Evolutionary conservation across 257 asterid species (phyloP).

Genomic region (Fraxinus quadrangulata): DNA sequence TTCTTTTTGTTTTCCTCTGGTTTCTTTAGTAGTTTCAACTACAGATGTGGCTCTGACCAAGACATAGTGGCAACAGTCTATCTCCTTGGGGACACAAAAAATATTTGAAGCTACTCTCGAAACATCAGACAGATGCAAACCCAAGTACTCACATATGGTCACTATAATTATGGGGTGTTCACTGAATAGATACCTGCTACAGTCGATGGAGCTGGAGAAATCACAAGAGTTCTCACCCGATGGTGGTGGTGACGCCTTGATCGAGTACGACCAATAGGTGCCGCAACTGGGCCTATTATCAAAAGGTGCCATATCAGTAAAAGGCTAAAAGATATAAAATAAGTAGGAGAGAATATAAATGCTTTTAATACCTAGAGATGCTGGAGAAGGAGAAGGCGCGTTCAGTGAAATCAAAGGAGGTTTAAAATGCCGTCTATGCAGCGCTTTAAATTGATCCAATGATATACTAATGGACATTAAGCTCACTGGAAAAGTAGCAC

Average conservation of each 20-base stretch:
- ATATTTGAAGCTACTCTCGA: not conserved
- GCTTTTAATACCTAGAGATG: constrained; percentile 52
- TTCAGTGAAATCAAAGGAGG: constrained; percentile 26
- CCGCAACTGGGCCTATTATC: constrained; percentile 48
- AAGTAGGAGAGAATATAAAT: constrained; percentile 18
- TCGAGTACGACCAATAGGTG: constrained; percentile 45
- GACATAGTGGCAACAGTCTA: not conserved
- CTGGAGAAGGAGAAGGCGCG: constrained; percentile 64
- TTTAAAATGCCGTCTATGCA: constrained; percentile 43
- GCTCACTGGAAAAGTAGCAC: constrained; percentile 45
- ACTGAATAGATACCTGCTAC: constrained; percentile 55
- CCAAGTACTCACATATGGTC: not conserved
- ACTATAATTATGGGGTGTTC: not conserved
- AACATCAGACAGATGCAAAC: not conserved
- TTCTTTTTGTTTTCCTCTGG: not conserved
- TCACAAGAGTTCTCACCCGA: constrained; percentile 39
- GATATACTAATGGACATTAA: constrained; percentile 41
- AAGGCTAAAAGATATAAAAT: not conserved
- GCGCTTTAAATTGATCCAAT: constrained; percentile 37
- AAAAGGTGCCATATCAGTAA: constrained; percentile 38
- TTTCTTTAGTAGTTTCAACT: not conserved
- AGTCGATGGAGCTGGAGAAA: constrained; percentile 76
- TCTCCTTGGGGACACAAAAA: not conserved
- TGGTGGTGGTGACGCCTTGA: constrained; percentile 46
- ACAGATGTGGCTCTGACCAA: not conserved